Evolutionary conservation across 495 filamentous ascomycete genomes (phyloP).

Genomic region (Penicillium herquei): DNA sequence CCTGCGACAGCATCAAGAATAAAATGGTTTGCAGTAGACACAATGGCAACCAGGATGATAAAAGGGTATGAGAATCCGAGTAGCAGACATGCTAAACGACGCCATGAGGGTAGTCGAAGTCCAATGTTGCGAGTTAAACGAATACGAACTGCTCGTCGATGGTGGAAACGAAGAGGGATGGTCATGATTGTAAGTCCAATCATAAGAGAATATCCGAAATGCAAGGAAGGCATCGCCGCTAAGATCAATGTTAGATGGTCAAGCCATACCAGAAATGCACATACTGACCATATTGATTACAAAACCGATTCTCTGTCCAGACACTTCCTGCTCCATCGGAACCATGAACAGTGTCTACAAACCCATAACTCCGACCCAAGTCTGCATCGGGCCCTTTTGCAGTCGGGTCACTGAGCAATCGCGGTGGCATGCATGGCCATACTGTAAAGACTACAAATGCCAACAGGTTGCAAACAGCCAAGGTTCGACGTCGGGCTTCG

Average conservation of each 20-base stretch:
- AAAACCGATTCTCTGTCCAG: conserved; percentile 73
- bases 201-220: conserved; percentile 77
- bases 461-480: conserved; percentile 72
- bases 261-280: no score
- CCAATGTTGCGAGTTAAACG: conserved; percentile 21
- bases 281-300: conserved; percentile 55
- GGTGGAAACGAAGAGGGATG: conserved; percentile 44
- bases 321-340: conserved; percentile 59
- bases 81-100: conserved; percentile 42
- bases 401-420: conserved; percentile 58
- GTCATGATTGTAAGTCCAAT: conserved; percentile 67
- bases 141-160: conserved; percentile 25
- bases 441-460: conserved; percentile 76
- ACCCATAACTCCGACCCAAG: conserved; percentile 59
- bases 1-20: conserved; percentile 70
- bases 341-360: conserved; percentile 74
- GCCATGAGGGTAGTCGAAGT: conserved; percentile 40
- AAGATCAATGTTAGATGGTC: conserved; percentile 2
- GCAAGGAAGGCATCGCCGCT: conserved; percentile 78
- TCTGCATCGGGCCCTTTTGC: conserved; percentile 42
- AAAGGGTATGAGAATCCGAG: conserved; percentile 64
- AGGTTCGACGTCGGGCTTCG: conserved; percentile 61
- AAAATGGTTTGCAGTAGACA: conserved; percentile 74
- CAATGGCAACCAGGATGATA: conserved; percentile 63
- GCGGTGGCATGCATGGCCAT: conserved; percentile 81